These are phyloP conservation scores for Coemansia erecta DNA, from an alignment of 192 early-diverging fungal genomes.

Conservation along the genomic window DNA sequence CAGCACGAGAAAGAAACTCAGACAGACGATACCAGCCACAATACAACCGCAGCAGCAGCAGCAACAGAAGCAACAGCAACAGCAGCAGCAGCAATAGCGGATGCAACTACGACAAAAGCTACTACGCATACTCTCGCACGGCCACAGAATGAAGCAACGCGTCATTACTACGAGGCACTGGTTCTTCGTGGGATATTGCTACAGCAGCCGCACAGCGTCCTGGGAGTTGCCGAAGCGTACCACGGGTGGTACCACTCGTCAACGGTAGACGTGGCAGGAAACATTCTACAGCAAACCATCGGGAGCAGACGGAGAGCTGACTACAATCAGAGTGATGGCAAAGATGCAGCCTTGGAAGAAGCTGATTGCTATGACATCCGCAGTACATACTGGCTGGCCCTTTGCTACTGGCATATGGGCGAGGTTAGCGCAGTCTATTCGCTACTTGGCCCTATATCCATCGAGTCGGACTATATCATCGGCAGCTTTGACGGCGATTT, in stretches of 20 bases:
- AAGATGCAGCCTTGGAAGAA: not conserved
- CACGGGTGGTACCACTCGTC: conserved; percentile 46
- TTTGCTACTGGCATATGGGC: conserved; percentile 52
- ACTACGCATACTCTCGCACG: conserved; percentile 3
- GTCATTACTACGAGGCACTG: conserved; percentile 38
- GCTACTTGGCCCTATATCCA: conserved; percentile 20
- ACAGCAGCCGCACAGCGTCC: conserved; percentile 41
- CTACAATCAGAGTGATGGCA: not conserved
- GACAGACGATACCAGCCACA: not conserved
- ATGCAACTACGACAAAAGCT: not conserved
- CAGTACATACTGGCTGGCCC: conserved; percentile 50
- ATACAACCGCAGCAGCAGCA: not conserved
- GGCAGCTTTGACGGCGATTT: conserved; percentile 14
- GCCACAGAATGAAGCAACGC: conserved; percentile 32
- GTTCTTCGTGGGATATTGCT: conserved; percentile 40
- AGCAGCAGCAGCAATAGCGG: not conserved
- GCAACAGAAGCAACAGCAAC: not conserved
- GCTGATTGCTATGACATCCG: conserved; percentile 29
- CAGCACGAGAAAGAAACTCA: conserved; percentile 1
- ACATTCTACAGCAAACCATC: conserved; percentile 36
- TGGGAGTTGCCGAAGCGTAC: conserved; percentile 43
- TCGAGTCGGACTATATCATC: conserved; percentile 34
- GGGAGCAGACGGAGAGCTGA: not conserved
- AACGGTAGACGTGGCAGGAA: conserved; percentile 23
- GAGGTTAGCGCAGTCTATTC: conserved; percentile 35